phyloP scores from a whole-genome alignment of 2,329 filamentous ascomycete species.

The Colletotrichum melonis region DNA sequence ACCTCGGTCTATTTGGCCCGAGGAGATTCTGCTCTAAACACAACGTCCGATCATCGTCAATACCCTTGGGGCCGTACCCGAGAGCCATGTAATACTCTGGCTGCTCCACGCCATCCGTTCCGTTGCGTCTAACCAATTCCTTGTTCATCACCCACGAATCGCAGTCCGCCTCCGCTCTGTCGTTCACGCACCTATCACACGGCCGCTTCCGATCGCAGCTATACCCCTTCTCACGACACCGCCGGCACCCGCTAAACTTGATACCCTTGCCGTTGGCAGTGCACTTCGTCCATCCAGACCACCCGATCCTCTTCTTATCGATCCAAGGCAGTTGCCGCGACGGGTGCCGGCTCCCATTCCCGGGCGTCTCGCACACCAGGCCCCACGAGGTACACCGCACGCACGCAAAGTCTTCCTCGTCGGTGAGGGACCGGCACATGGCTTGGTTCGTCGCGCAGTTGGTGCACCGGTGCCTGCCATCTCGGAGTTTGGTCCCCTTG shows the following conservation, averaged over 20 bases:
- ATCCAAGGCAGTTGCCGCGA: not conserved
- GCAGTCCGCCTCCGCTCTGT: conserved; percentile 28
- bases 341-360: not conserved
- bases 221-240: conserved; percentile 6
- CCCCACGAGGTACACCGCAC: conserved; percentile 29
- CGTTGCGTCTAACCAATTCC: not conserved
- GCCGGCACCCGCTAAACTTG: conserved; percentile 16
- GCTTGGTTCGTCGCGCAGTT: conserved; percentile 18
- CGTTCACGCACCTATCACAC: conserved; percentile 47
- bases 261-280: not conserved
- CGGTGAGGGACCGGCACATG: conserved; percentile 16
- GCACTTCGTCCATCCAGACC: not conserved
- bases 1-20: conserved; percentile 24
- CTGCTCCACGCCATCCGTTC: conserved; percentile 37
- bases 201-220: conserved; percentile 51
- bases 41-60: conserved; percentile 38
- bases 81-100: conserved; percentile 49
- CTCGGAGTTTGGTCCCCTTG: not conserved
- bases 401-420: conserved; percentile 30
- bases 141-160: conserved; percentile 15
- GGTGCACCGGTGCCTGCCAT: not conserved
- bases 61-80: conserved; percentile 44
- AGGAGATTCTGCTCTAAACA: conserved; percentile 6
- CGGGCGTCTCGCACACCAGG: conserved; percentile 20
- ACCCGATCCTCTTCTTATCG: conserved; percentile 30